Conservation (phyloP, 208 protist species). For the Entamoeba histolytica region DNA sequence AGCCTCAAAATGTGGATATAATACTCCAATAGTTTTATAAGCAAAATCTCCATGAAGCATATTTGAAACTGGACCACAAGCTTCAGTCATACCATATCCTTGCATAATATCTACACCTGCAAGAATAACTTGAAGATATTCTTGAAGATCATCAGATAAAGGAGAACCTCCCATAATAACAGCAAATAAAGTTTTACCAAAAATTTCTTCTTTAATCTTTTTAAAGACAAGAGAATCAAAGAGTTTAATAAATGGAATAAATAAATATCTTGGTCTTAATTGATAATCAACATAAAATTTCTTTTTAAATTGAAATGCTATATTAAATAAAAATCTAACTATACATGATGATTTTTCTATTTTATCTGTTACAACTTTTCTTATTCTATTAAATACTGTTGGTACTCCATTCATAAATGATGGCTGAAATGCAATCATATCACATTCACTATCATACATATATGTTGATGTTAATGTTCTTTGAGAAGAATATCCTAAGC, state of each 20-base stretch:
- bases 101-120: neutral
- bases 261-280: neutral
- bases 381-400: neutral
- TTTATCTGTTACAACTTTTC: neutral
- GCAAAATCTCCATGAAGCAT: neutral
- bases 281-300: neutral
- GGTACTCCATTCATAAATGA: neutral
- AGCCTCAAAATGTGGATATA: neutral
- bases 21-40: neutral
- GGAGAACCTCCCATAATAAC: constrained; percentile 14
- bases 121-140: neutral
- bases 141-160: neutral
- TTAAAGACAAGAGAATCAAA: neutral
- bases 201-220: neutral
- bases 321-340: neutral
- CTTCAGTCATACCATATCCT: constrained; percentile 16
- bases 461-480: neutral
- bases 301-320: neutral
- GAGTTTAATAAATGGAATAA: neutral
- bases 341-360: neutral
- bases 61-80: neutral
- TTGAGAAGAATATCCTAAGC: neutral
- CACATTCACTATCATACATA: neutral
- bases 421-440: neutral
- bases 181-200: neutral